Evolutionary conservation across 192 early-diverging fungal species (phyloP), one percentile per base, ranked within the genome.

Genomic region (Dimargaris xerosporica): DNA sequence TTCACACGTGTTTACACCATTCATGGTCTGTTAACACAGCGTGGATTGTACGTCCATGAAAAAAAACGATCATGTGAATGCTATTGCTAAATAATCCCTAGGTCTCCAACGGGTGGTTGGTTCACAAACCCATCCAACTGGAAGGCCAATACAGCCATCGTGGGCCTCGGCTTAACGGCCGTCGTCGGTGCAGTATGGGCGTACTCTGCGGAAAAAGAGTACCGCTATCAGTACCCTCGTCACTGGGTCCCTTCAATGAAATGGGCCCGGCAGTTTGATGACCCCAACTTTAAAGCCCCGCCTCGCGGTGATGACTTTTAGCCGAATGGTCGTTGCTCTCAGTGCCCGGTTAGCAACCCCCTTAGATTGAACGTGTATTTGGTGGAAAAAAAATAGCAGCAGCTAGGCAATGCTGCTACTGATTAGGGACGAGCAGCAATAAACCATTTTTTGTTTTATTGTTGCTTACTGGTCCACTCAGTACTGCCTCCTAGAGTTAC

Each of bases 121-220:
- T 83, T 79, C 76, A 75, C 69, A 17, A 76, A 83, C 69, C 82
- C 82, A 23, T 73, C 69, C 42, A 68, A 74, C 64, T 83, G 81
- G 73, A 75, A 71, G 69, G 44, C 73, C 59, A 74, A 74, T 69
- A 74, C 73, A 6, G 63, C 66, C 45, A 60, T 60, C 21, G 68
- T 65, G 25, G 66, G 64, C 15, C 60, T 68, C 31, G 72, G 72
- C 28, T 65, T 73, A 47, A n/a, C 65, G 44, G 68, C 69, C n/a
- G 58, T 66, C 7, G 67, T 80, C 31, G 75, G 69, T 13, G 69
- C 69, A 68, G 66, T 77, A 65, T 82, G 77, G 64, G 75, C 77
- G 65, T 79, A 71, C 71, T 82, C 81, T 63, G 81, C 81, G 21
- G 75, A 79, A 7, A 39, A 34, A 34, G 51, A 65, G 66, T 50